Evolutionary conservation across 2,329 filamentous ascomycete genomes (phyloP).

Genomic region (Claviceps humidiphila): DNA sequence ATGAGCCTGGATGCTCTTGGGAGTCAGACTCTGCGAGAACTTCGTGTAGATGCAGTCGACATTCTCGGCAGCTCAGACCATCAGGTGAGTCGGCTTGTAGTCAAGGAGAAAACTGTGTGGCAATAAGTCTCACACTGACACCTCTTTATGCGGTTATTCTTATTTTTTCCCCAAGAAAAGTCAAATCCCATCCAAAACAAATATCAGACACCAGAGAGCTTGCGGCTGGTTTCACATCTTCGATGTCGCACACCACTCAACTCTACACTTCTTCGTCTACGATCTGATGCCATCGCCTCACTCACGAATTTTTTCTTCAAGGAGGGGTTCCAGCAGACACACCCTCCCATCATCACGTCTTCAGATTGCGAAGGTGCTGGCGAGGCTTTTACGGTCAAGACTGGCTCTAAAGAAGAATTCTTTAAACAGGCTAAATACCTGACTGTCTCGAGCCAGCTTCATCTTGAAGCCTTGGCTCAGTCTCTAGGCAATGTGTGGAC

Average conservation of each 20-base stretch:
- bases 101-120: neutral
- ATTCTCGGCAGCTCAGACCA: conserved; percentile 68
- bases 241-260: conserved; percentile 72
- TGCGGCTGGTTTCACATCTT: conserved; percentile 79
- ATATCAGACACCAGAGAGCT: conserved; percentile 78
- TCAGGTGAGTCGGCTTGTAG: conserved; percentile 42
- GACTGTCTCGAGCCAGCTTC: conserved; percentile 87
- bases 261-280: conserved; percentile 64
- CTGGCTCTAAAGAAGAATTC: conserved; percentile 39
- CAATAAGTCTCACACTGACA: conserved; percentile 5
- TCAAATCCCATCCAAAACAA: conserved; percentile 93
- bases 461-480: conserved; percentile 83
- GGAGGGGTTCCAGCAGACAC: conserved; percentile 65
- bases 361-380: conserved; percentile 96
- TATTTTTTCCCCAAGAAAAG: conserved; percentile 36
- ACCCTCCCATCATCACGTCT: conserved; percentile 88
- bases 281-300: conserved; percentile 65
- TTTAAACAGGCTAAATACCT: conserved; percentile 85
- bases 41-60: conserved; percentile 57
- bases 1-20: neutral
- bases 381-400: conserved; percentile 69
- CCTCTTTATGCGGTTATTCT: conserved; percentile 7
- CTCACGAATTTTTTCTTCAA: conserved; percentile 63
- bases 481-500: conserved; percentile 88
- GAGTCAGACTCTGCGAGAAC: conserved; percentile 36